Percentiles rank a stretch among this genome's conserved stretches.
phyloP scores from a whole-genome alignment of 2,329 filamentous ascomycete species.

The Trichoderma brevicompactum region DNA sequence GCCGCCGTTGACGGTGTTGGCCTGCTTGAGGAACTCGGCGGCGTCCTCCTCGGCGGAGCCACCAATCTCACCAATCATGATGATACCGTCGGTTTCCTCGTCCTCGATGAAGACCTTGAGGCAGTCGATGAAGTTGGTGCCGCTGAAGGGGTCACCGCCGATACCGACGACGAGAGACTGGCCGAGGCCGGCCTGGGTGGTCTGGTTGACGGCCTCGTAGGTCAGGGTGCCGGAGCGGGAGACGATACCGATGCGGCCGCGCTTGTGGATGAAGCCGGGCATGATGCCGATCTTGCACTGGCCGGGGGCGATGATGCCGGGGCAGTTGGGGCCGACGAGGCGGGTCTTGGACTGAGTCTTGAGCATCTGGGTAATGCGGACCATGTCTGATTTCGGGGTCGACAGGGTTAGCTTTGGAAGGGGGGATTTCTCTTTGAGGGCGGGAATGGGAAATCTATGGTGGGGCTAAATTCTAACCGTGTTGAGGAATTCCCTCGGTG shows the following conservation, averaged over 20 bases:
- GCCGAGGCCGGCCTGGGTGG: slow-evolving; percentile 92
- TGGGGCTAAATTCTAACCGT: slow-evolving; percentile 64
- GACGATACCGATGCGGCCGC: slow-evolving; percentile 97
- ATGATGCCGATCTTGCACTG: slow-evolving; percentile 99
- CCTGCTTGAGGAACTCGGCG: slow-evolving; percentile 88
- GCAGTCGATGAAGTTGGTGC: slow-evolving; percentile 99
- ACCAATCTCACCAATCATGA: slow-evolving; percentile 99
- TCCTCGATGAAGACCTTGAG: slow-evolving; percentile 96
- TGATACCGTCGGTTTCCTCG: slow-evolving; percentile 96
- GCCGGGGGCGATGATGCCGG: slow-evolving; percentile 90
- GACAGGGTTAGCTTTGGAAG: slow-evolving; percentile 14
- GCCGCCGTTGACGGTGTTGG: slow-evolving; percentile 81
- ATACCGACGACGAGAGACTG: slow-evolving; percentile 99
- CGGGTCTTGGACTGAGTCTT: slow-evolving; percentile 98
- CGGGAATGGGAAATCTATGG: slow-evolving; percentile 7
- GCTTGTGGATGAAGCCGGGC: slow-evolving; percentile 99
- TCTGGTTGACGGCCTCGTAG: slow-evolving; percentile 99
- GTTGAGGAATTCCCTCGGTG: slow-evolving; percentile 96
- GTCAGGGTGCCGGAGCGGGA: slow-evolving; percentile 97
- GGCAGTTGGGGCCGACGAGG: slow-evolving; percentile 96
- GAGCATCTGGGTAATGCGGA: slow-evolving; percentile 96
- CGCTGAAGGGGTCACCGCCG: slow-evolving; percentile 96
- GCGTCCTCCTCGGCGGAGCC: slow-evolving; percentile 97
- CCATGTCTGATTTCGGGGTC: slow-evolving; percentile 76
- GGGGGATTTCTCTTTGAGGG: not conserved